Evolutionary conservation across 306 rosid genomes (phyloP), one percentile per base, ranked within the genome.

Genomic region (Astragalus membranaceus): DNA sequence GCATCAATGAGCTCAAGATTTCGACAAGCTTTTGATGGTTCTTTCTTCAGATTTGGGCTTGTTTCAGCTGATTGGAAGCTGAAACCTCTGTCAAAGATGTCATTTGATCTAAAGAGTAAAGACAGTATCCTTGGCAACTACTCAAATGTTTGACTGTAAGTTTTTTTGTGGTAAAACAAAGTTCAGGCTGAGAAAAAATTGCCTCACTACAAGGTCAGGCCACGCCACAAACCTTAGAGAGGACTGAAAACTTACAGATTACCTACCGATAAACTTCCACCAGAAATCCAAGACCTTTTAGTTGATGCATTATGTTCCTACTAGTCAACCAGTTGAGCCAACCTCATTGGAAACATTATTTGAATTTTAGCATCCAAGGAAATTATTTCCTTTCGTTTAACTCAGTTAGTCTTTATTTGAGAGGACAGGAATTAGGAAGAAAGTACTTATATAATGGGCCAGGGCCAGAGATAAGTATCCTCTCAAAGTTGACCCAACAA

Each of bases 81-180:
- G 73, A 75, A 74, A 53, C 48, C 57, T 74, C 47, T 42, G 23
- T 30, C 36, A 64, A 74, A 74, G 65, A 29, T 48, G 56, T 30
- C 47, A 62, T 75, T 65, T 55, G 42, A 37, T 75, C 73, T 59
- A 53, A 54, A 20, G 30, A 26, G 30, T 26, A 53, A 54, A 20
- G 13, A 55, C 44, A 44, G 12, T 41, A 53, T 55, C 41, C 7
- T 32, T 55, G n/a, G 76, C 64, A 47, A 32, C 46, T 48, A 17
- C 59, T 49, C 9, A 35, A 47, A 17, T 46, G 51, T 54, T 54
- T 65, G 61, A 16, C 29, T 41, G 2, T 8, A 16, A 48, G 16
- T 8, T 60, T 50, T 36, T 12, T 72, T 11, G 8, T 50, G 52
- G 68, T 58, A 46, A 58, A 51, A 46, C 15, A 59, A 37, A 42